These are phyloP conservation scores for Suillus discolor DNA, from an alignment of 768 basidiomycete species.

Conservation along the genomic window DNA sequence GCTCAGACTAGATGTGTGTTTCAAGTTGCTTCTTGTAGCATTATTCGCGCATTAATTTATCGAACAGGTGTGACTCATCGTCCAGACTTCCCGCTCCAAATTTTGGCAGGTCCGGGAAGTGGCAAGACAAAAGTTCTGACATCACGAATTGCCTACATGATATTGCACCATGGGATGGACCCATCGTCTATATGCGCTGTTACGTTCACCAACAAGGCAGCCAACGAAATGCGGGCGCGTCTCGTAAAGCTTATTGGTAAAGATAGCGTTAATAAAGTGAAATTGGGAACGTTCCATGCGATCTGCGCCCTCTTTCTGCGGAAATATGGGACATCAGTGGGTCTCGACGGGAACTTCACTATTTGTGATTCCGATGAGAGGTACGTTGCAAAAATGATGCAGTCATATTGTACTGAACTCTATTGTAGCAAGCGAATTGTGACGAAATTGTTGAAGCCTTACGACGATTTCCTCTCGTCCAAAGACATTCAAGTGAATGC, in stretches of 20 bases:
- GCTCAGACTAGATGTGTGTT: conserved; percentile 14
- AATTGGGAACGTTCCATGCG: conserved; percentile 80
- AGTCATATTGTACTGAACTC: conserved; percentile 9
- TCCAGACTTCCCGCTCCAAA: conserved; percentile 68
- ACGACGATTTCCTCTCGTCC: conserved; percentile 47
- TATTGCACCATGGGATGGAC: conserved; percentile 50
- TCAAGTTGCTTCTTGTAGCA: neutral
- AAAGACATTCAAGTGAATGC: conserved; percentile 58
- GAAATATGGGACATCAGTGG: conserved; percentile 58
- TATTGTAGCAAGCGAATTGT: conserved; percentile 67
- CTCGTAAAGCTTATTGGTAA: conserved; percentile 70
- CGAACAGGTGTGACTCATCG: conserved; percentile 64
- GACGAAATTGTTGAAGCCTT: conserved; percentile 55
- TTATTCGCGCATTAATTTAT: neutral
- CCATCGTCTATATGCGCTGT: conserved; percentile 74
- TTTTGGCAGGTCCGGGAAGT: conserved; percentile 80
- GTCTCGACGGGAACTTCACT: conserved; percentile 73
- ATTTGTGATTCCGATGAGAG: conserved; percentile 83
- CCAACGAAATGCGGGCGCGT: conserved; percentile 81
- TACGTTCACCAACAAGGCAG: conserved; percentile 90
- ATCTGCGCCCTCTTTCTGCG: conserved; percentile 74
- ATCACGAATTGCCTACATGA: conserved; percentile 67
- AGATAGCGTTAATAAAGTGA: conserved; percentile 51
- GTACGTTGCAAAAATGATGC: conserved; percentile 34
- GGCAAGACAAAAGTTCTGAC: conserved; percentile 77